phyloP scores from a whole-genome alignment of 768 basidiomycete species.

The Wakefieldia striispora region DNA sequence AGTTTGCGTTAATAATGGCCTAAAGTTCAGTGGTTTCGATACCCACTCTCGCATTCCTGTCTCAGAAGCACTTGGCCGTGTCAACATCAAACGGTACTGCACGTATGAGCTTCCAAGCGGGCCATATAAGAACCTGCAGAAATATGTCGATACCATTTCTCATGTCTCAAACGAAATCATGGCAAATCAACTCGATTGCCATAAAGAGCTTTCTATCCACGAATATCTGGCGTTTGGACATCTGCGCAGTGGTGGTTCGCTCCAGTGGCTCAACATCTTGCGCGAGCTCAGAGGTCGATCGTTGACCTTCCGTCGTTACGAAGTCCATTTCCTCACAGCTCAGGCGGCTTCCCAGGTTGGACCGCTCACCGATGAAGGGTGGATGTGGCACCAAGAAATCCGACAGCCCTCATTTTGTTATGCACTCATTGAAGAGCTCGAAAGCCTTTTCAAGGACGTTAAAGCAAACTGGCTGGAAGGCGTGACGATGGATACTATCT shows the following conservation, averaged over 20 bases:
- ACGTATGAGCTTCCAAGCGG: constrained; percentile 32
- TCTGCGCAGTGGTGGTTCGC: constrained; percentile 41
- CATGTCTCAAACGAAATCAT: constrained; percentile 46
- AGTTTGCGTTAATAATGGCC: constrained; percentile 35
- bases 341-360: constrained; percentile 48
- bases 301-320: constrained; percentile 38
- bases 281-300: constrained; percentile 41
- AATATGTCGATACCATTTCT: constrained; percentile 33
- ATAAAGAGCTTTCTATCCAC: constrained; percentile 39
- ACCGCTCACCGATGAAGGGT: constrained; percentile 9
- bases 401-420: constrained; percentile 31
- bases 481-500: constrained; percentile 32
- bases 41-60: constrained; percentile 9
- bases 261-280: constrained; percentile 53
- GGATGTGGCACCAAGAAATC: constrained; percentile 43
- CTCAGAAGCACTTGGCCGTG: constrained; percentile 8
- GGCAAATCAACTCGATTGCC: constrained; percentile 41
- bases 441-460: constrained; percentile 34
- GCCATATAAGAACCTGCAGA: constrained; percentile 37
- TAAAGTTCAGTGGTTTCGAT: constrained; percentile 34
- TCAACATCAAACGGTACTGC: constrained; percentile 24
- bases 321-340: constrained; percentile 41
- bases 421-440: constrained; percentile 36
- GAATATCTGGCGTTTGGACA: constrained; percentile 46
- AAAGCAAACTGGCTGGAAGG: constrained; percentile 42